Evolutionary conservation across 148 eudicot species (phyloP).

Genomic region (Vaccinium corymbosum): DNA sequence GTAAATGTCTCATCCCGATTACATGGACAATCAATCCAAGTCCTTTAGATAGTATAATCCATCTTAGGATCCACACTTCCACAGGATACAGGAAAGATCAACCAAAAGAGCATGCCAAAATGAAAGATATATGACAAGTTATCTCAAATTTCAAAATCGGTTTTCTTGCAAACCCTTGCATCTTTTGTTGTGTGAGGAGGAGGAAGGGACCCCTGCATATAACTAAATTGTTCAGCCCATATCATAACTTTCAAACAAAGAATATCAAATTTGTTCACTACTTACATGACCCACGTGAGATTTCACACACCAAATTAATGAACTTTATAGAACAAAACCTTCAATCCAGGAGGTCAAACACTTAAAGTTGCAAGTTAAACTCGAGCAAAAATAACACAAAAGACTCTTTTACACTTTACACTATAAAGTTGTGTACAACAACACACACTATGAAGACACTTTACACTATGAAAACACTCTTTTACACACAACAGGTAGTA

Average conservation of each 20-base stretch:
- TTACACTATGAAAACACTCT: no score
- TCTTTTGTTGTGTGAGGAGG: not conserved
- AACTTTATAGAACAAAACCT: not conserved
- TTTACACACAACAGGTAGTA: no score
- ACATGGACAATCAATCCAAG: not conserved
- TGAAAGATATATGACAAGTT: not conserved
- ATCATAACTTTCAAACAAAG: no score
- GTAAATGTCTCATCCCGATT: not conserved
- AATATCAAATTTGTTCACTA: no score
- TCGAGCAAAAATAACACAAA: not conserved
- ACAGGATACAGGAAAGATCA: not conserved
- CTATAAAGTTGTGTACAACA: no score
- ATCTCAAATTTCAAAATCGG: not conserved
- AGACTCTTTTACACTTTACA: no score
- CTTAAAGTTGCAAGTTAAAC: not conserved
- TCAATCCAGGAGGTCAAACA: not conserved
- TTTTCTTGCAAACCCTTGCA: not conserved
- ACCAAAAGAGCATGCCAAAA: not conserved
- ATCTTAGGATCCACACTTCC: not conserved
- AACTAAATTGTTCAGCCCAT: not conserved
- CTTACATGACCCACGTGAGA: not conserved
- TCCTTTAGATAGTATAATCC: not conserved
- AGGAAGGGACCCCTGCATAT: not conserved
- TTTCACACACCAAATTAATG: no score
- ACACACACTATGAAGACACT: no score